Evolutionary conservation across 768 basidiomycete genomes (phyloP), one percentile per base, ranked within the genome.

Genomic region (Tulasnella sp.): DNA sequence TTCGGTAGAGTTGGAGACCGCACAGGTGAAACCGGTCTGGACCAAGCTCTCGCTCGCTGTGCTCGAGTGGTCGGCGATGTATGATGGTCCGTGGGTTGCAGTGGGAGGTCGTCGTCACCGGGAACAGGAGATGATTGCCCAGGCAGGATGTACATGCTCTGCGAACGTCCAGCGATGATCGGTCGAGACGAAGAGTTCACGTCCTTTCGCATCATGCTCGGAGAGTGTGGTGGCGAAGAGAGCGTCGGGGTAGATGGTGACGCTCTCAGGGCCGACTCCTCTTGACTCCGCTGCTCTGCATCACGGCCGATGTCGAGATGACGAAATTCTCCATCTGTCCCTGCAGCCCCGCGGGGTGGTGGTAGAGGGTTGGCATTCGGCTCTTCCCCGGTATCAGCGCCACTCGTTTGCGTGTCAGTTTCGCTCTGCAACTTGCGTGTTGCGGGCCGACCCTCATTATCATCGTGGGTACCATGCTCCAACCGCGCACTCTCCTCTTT

Each of bases 1-100:
- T 4, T 84, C 82, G 31, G 82, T 76, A 21, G 78, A 76, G 80
- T 76, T 1, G 53, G 53, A 21, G 53, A 54, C 21, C 53, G 53
- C 7, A 38, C 30, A 2, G 53, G 53, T 19, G 53, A 54, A 21
- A 54, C 53, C 9, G 53, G 53, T 43, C 53, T n/a, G 17, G 53
- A 54, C 53, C 53, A 54, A 2, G 53, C 53, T 41, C 19, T 34
- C 17, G 41, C 30, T 19, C 53, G 53, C 41, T 54, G 53, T 25
- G 30, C 30, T 21, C 41, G 53, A 11, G 41, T 24, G 21, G 10
- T 22, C 19, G 30, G 30, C 19, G 30, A 34, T 21, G 53, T 11
- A n/a, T 29, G 22, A 41, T 54, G 30, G 30, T 30, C 19, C 19
- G 53, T 34, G 7, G 5, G 30, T 19, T 2, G 24, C 22, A 15